phyloP scores from a whole-genome alignment of 371 early-diverging fungal genomes.

The Nematocida ausubeli region DNA sequence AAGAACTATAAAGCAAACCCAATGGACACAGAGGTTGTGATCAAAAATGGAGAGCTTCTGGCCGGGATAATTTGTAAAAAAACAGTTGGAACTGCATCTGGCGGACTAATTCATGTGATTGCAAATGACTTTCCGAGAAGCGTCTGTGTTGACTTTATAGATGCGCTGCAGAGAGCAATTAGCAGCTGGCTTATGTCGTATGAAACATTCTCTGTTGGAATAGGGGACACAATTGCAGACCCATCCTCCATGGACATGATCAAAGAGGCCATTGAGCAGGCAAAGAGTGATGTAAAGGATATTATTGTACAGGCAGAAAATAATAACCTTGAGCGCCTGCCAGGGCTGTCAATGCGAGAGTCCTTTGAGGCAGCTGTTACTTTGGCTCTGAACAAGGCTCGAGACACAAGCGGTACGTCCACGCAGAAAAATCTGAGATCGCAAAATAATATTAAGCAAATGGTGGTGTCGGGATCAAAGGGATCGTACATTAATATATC shows the following conservation, averaged over 20 bases:
- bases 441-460: constrained; percentile 92
- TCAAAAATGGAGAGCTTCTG: constrained; percentile 85
- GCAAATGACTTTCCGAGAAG: constrained; percentile 87
- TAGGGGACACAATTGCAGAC: constrained; percentile 96
- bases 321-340: constrained; percentile 78
- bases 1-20: constrained; percentile 70
- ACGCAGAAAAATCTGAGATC: constrained; percentile 81
- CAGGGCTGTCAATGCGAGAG: constrained; percentile 93
- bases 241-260: constrained; percentile 77
- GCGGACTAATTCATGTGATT: constrained; percentile 88
- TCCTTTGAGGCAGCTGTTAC: constrained; percentile 89
- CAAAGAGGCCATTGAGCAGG: constrained; percentile 75
- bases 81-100: constrained; percentile 84
- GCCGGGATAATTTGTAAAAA: constrained; percentile 92
- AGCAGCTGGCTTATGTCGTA: constrained; percentile 86
- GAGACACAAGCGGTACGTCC: constrained; percentile 86
- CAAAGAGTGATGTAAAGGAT: constrained; percentile 78
- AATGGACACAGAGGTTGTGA: constrained; percentile 71
- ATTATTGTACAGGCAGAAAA: constrained; percentile 79
- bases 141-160: constrained; percentile 82
- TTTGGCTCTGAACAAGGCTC: constrained; percentile 81
- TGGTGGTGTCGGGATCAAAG: constrained; percentile 96
- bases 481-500: constrained; percentile 95
- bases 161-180: constrained; percentile 85
- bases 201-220: constrained; percentile 87